phyloP scores from a whole-genome alignment of 83 land plant genomes.

The Thuja plicata region DNA sequence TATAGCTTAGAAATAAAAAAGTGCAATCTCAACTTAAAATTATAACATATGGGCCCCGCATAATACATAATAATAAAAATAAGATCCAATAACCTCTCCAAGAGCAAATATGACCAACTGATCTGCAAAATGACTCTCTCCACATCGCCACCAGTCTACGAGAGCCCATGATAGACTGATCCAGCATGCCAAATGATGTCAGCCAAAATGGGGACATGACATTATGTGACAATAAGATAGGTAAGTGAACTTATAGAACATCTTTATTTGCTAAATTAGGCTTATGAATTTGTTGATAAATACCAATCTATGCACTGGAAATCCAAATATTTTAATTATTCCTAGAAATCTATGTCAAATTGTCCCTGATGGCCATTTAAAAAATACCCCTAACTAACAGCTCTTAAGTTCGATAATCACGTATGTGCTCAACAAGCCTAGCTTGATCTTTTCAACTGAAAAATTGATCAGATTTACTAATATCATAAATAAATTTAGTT shows the following conservation, averaged over 20 bases:
- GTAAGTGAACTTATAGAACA: neutral
- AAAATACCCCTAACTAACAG: neutral
- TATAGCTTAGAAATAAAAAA: too few relatives aligned
- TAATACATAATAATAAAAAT: too few relatives aligned
- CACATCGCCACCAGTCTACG: too few relatives aligned
- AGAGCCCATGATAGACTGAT: too few relatives aligned
- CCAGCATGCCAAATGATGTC: too few relatives aligned
- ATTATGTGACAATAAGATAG: neutral
- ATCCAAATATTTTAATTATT: neutral
- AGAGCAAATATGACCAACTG: too few relatives aligned
- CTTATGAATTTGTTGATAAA: neutral
- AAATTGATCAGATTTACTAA: conserved; percentile 38
- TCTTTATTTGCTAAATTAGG: neutral
- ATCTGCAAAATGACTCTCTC: too few relatives aligned
- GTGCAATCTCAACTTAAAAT: too few relatives aligned
- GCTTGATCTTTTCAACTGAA: conserved; percentile 25
- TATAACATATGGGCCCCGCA: too few relatives aligned
- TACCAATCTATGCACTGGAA: neutral
- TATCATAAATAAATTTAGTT: conserved; percentile 36
- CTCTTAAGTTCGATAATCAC: conserved; percentile 11
- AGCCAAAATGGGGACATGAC: too few relatives aligned
- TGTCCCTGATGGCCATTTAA: neutral
- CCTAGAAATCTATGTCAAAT: neutral
- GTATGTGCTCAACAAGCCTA: conserved; percentile 35
- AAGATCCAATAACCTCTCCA: too few relatives aligned